Evolutionary conservation across 352 stramenopile species (phyloP).

Genomic region (Phytophthora kernoviae): DNA sequence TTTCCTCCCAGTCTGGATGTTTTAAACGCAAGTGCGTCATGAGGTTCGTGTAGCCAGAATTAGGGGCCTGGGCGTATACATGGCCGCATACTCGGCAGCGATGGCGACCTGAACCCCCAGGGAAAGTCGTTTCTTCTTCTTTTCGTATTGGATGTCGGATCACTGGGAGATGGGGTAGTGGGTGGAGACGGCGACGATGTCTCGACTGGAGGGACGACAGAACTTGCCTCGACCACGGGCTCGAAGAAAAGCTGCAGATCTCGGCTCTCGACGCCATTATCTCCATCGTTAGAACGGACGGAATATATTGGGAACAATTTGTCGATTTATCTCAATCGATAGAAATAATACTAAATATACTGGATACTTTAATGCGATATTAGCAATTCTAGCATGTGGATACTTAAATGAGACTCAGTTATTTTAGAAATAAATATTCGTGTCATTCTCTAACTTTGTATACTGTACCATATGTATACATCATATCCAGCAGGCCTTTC

Average conservation of each 20-base stretch:
- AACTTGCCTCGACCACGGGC: conserved; percentile 20
- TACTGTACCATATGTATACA: no score
- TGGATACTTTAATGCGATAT: no score
- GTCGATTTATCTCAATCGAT: no score
- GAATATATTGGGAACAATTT: no score
- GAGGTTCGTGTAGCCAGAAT: conserved; percentile 46
- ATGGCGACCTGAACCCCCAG: conserved; percentile 30
- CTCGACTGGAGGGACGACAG: not conserved
- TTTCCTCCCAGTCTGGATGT: conserved; percentile 33
- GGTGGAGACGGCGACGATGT: not conserved
- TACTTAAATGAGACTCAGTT: no score
- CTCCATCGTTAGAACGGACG: no score
- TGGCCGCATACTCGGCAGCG: conserved; percentile 40
- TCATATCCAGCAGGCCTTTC: no score
- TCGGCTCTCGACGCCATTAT: conserved; percentile 23
- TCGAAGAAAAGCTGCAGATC: conserved; percentile 52
- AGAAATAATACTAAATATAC: no score
- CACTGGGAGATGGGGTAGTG: conserved; percentile 1
- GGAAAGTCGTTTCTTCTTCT: conserved; percentile 26
- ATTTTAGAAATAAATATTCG: no score
- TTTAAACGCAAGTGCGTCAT: conserved; percentile 48
- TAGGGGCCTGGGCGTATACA: conserved; percentile 34
- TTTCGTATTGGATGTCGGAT: conserved; percentile 1
- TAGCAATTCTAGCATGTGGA: no score
- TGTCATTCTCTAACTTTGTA: no score